phyloP scores from a whole-genome alignment of 2,329 filamentous ascomycete genomes.

The Fusarium temperatum region DNA sequence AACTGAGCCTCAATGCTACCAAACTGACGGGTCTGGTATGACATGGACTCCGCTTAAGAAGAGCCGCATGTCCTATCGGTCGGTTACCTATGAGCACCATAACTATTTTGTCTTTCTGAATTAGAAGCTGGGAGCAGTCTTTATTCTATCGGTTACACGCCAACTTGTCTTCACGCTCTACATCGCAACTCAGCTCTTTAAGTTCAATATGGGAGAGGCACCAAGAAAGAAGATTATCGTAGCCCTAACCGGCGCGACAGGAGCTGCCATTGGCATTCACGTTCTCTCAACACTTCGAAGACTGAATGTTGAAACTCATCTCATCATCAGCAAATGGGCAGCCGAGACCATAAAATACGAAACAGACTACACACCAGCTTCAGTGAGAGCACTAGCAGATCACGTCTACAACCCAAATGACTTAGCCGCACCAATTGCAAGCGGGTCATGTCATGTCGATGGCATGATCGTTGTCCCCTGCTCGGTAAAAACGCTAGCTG shows the following conservation, averaged over 20 bases:
- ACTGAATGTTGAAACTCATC: constrained; percentile 57
- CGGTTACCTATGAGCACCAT: too few species aligned
- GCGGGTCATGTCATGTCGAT: constrained; percentile 8
- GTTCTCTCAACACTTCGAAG: constrained; percentile 51
- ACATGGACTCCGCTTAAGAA: neutral
- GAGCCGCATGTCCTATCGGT: neutral
- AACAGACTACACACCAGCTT: constrained; percentile 48
- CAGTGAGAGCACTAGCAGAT: constrained; percentile 51
- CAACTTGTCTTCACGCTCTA: neutral
- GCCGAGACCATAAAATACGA: constrained; percentile 58
- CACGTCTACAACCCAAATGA: constrained; percentile 53
- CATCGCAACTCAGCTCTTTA: neutral
- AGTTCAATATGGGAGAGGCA: neutral
- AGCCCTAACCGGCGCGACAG: constrained; percentile 61
- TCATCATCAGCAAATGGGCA: constrained; percentile 60
- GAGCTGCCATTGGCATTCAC: constrained; percentile 54
- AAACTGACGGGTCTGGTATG: neutral
- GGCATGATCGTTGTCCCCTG: constrained; percentile 21
- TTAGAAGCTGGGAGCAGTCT: neutral
- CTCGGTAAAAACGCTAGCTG: constrained; percentile 8
- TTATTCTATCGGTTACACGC: neutral
- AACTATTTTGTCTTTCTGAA: neutral
- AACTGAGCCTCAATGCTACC: neutral
- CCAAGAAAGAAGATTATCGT: constrained; percentile 51
- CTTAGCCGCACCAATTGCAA: constrained; percentile 47